Evolutionary conservation across 768 basidiomycete genomes (phyloP), one percentile per base, ranked within the genome.

Genomic region (Hemileccinum rubropunctum): DNA sequence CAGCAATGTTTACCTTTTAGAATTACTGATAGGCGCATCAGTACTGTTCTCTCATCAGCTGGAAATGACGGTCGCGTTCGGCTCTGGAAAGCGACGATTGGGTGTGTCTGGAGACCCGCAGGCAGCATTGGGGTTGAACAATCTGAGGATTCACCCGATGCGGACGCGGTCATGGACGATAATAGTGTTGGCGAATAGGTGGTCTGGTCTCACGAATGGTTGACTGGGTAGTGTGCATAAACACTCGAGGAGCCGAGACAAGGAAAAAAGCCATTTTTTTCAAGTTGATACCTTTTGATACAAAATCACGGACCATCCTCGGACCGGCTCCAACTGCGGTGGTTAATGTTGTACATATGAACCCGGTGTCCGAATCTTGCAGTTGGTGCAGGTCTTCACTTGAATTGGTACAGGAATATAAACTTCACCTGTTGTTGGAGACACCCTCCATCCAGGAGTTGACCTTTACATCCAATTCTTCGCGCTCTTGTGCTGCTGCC

Each of bases 61-160:
- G 90, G 92, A 0, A 89, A 94, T 59, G 84, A 94, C 56, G 84
- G 91, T 6, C 76, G 89, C 9, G 78, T 94, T 23, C 78, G 91
- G 6, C 67, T 94, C 32, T 94, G 90, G 90, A 93, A 92, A 67
- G 84, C 86, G 2, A 84, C 88, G 4, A 75, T 85, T 49, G 90
- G 86, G 50, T 91, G 76, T 58, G 88, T 95, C 13, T 91, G 92
- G 91, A 74, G 87, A 55, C 77, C 86, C 6, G 88, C 88, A 14
- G 91, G 91, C 6, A 85, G 84, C 50, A 81, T 93, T 45, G 86
- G 85, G 40, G 85, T 92, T 42, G 89, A 91, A 60, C 87, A 91
- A 52, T 75, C 80, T 9, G 80, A 80, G 49, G 79, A 80, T 48
- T 71, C 65, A 15, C 59, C 68, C 32, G 73, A 71, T 41, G 70